Conservation (phyloP, 495 filamentous ascomycete genomes). For the Poronia punctata region DNA sequence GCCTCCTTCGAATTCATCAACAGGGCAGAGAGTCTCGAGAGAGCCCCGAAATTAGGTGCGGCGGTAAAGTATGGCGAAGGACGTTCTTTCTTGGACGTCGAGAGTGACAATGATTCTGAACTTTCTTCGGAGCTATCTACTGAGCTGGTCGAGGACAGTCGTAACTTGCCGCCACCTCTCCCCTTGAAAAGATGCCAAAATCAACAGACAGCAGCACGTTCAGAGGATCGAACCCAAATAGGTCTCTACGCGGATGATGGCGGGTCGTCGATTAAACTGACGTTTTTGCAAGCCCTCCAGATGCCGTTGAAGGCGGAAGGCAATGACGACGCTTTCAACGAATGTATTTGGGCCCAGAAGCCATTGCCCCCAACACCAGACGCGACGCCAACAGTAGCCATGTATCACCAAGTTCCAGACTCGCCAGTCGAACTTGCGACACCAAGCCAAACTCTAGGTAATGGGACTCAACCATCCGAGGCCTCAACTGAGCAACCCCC, state of each 20-base stretch:
- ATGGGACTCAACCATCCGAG: constrained; percentile 27
- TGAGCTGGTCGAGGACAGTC: constrained; percentile 52
- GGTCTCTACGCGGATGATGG: constrained; percentile 7
- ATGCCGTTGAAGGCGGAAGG: constrained; percentile 33
- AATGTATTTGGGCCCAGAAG: constrained; percentile 38
- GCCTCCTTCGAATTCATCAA: constrained; percentile 43
- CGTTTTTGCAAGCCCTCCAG: constrained; percentile 54
- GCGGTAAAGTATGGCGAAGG: constrained; percentile 25
- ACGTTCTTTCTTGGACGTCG: constrained; percentile 58
- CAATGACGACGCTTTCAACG: constrained; percentile 29
- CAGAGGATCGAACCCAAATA: neutral
- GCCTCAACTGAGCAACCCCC: constrained; percentile 25
- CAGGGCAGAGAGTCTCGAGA: constrained; percentile 39
- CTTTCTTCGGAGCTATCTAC: constrained; percentile 75
- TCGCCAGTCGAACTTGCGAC: constrained; percentile 32
- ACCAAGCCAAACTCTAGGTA: constrained; percentile 27
- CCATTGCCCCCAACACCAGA: constrained; percentile 48
- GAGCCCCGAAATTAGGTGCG: constrained; percentile 23
- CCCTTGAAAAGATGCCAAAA: constrained; percentile 20
- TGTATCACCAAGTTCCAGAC: constrained; percentile 16
- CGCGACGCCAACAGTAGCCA: constrained; percentile 39
- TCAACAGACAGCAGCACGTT: neutral
- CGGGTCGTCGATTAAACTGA: constrained; percentile 62
- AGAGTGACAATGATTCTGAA: constrained; percentile 65
- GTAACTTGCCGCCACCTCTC: constrained; percentile 24